phyloP scores from a whole-genome alignment of 306 rosid genomes.

The Geum urbanum region DNA sequence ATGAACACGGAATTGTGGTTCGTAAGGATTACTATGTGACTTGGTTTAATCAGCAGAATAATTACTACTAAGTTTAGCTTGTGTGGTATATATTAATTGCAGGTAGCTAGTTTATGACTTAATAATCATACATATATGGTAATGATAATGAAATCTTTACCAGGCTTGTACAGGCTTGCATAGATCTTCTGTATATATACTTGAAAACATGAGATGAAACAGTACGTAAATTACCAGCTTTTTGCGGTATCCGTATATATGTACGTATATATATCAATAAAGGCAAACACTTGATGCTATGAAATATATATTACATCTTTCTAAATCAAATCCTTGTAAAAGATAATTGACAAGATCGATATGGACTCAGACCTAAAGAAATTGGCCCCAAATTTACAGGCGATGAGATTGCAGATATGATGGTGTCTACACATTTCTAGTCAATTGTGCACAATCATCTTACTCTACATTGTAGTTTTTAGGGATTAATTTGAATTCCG shows the following conservation, averaged over 20 bases:
- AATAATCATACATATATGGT: too few species aligned
- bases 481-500: neutral
- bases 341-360: too few species aligned
- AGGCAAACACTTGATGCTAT: neutral
- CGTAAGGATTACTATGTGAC: neutral
- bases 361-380: neutral
- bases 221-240: neutral
- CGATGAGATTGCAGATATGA: neutral
- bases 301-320: neutral
- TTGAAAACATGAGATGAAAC: neutral
- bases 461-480: neutral
- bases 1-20: neutral
- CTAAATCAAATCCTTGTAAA: neutral
- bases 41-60: neutral
- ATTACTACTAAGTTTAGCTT: neutral
- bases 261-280: too few species aligned
- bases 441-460: neutral
- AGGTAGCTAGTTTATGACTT: neutral
- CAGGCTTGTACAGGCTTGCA: neutral
- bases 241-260: too few species aligned
- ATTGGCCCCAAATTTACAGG: neutral
- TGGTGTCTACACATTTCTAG: neutral
- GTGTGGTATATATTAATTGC: neutral
- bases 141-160: neutral
- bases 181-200: neutral